Conservation (phyloP, 2,329 filamentous ascomycete species). For the Pseudomassariella vexata region DNA sequence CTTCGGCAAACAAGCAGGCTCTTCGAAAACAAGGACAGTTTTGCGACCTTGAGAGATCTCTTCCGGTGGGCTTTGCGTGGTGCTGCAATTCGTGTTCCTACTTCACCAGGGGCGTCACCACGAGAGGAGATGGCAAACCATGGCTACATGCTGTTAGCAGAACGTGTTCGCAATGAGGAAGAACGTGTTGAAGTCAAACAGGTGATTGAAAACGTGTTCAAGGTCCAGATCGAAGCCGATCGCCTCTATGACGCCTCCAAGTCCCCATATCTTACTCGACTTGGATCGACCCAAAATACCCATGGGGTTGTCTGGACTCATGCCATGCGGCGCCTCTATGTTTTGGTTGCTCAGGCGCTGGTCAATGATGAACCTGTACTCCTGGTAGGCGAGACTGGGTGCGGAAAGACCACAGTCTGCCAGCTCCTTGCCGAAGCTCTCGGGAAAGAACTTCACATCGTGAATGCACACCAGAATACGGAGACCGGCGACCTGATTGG, state of each 20-base stretch:
- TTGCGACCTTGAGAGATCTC: conserved; percentile 90
- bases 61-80: conserved; percentile 90
- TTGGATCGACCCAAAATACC: conserved; percentile 39
- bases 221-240: conserved; percentile 70
- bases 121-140: conserved; percentile 83
- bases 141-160: conserved; percentile 92
- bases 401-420: conserved; percentile 94
- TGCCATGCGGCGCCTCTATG: conserved; percentile 87
- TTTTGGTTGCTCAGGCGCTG: conserved; percentile 81
- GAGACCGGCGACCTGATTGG: conserved; percentile 97
- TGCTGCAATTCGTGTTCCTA: conserved; percentile 57
- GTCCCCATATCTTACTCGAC: conserved; percentile 49
- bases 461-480: conserved; percentile 97
- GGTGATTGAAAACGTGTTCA: conserved; percentile 88
- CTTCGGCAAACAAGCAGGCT: conserved; percentile 84
- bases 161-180: conserved; percentile 86
- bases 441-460: conserved; percentile 70
- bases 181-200: conserved; percentile 80
- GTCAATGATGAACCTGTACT: conserved; percentile 90
- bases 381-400: conserved; percentile 92
- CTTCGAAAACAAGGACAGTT: conserved; percentile 96
- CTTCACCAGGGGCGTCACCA: conserved; percentile 5
- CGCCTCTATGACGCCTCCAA: conserved; percentile 62
- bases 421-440: conserved; percentile 84
- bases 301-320: conserved; percentile 86